Evolutionary conservation across 163 green algal genomes (phyloP).

Genomic region (Chlorella variabilis): DNA sequence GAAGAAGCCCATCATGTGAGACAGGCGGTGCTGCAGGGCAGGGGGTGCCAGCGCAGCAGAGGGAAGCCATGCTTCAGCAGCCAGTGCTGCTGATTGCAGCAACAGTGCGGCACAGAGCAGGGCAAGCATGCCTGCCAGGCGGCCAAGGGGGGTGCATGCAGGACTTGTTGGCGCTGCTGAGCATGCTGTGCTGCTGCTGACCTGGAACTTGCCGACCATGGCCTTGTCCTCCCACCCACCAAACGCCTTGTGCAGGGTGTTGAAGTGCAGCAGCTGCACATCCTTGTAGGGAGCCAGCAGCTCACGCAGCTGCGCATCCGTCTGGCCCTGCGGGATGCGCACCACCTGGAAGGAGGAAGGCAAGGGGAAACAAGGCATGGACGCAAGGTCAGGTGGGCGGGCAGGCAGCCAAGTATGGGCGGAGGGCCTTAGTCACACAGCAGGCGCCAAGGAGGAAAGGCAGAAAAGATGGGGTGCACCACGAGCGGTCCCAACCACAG

Average conservation of each 20-base stretch:
- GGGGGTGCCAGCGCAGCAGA: too few species aligned
- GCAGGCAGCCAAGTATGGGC: background rate
- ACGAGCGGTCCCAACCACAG: too few species aligned
- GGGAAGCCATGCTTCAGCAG: too few species aligned
- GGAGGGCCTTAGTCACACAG: background rate
- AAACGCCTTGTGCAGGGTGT: background rate
- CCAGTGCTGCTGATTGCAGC: too few species aligned
- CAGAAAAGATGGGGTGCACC: too few species aligned
- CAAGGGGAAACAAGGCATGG: background rate
- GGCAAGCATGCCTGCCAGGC: too few species aligned
- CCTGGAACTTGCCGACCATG: background rate
- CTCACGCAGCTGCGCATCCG: constrained; percentile 29
- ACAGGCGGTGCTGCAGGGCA: background rate
- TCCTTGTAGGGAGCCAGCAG: constrained; percentile 32
- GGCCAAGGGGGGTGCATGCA: too few species aligned
- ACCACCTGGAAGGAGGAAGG: background rate
- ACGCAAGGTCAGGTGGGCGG: background rate
- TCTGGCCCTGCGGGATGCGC: constrained; percentile 8
- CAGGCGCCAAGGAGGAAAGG: too few species aligned
- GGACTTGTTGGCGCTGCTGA: too few species aligned
- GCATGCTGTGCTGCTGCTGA: too few species aligned
- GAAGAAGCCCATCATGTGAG: constrained; percentile 26
- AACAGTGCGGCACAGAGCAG: too few species aligned
- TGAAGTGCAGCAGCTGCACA: constrained; percentile 40
- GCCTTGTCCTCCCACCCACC: background rate